Percentiles rank a stretch among this genome's conserved stretches.
These are phyloP conservation scores for Globisporangium ultimum DNA, from an alignment of 352 stramenopile species.

Conservation along the genomic window DNA sequence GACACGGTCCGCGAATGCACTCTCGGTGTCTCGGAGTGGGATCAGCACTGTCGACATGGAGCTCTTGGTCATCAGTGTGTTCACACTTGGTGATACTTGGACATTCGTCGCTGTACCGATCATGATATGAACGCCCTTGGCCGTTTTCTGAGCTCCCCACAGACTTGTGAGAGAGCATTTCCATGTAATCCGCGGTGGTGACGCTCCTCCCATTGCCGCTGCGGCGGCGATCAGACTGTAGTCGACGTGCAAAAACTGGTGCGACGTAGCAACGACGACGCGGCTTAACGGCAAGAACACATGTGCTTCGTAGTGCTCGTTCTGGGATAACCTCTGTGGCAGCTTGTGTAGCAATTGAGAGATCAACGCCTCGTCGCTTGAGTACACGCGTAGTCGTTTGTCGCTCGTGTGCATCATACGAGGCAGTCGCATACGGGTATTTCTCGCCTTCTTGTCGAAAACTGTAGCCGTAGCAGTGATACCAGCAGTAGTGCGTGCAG, in stretches of 20 bases:
- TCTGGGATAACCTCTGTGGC: constrained; percentile 50
- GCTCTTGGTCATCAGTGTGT: constrained; percentile 33
- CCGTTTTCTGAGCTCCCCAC: constrained; percentile 40
- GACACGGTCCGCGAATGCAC: constrained; percentile 23
- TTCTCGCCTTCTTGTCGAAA: constrained; percentile 72
- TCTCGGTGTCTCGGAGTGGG: constrained; percentile 35
- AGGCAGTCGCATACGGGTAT: constrained; percentile 63
- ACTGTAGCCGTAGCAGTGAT: constrained; percentile 84
- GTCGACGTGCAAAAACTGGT: constrained; percentile 66
- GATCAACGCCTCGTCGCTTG: constrained; percentile 63
- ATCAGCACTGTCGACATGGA: constrained; percentile 50
- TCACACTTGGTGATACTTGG: constrained; percentile 19
- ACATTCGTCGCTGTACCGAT: constrained; percentile 39
- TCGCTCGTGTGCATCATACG: constrained; percentile 76
- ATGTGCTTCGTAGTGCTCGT: constrained; percentile 78
- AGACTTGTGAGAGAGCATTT: constrained; percentile 40
- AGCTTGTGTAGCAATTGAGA: constrained; percentile 58
- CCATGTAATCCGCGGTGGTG: constrained; percentile 37
- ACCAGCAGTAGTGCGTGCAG: constrained; percentile 67
- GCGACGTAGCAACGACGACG: constrained; percentile 69
- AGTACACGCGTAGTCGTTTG: constrained; percentile 77
- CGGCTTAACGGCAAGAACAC: constrained; percentile 63
- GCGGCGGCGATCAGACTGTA: constrained; percentile 29
- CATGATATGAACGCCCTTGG: constrained; percentile 40
- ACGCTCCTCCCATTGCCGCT: constrained; percentile 11